Percentiles rank a stretch among this genome's conserved stretches.
Conservation (phyloP, 192 early-diverging fungal genomes). For the Anaeromyces robustus region DNA sequence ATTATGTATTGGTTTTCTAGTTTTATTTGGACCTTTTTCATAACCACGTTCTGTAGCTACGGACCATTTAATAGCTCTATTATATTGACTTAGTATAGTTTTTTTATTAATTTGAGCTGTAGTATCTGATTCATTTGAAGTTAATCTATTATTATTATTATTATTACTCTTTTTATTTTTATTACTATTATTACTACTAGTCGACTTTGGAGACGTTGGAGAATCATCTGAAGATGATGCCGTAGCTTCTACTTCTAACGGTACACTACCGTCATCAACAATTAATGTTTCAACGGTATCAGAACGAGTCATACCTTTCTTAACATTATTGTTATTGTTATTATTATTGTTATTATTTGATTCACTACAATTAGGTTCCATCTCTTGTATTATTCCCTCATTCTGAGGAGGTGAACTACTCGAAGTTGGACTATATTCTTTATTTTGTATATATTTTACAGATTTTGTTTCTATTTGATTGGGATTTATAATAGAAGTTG, state of each 20-base stretch:
- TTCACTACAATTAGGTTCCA: not conserved
- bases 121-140: not conserved
- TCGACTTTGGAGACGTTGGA: no score
- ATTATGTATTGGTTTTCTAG: slow-evolving; percentile 20
- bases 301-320: not conserved
- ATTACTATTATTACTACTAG: no score
- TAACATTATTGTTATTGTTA: no score
- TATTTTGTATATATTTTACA: not conserved
- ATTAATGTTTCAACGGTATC: not conserved
- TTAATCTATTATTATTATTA: not conserved
- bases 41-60: slow-evolving; percentile 21
- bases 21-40: slow-evolving; percentile 5
- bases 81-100: not conserved
- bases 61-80: slow-evolving; percentile 8
- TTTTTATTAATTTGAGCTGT: not conserved
- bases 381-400: not conserved
- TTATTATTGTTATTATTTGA: not conserved
- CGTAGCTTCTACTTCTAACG: not conserved
- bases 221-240: no score
- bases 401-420: not conserved
- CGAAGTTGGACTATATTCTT: not conserved
- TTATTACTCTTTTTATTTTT: no score
- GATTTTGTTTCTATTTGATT: not conserved
- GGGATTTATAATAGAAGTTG: not conserved
- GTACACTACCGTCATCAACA: not conserved